Base-by-base conservation (phyloP, 805 yeast genomes). In the Candida glaebosa region DNA sequence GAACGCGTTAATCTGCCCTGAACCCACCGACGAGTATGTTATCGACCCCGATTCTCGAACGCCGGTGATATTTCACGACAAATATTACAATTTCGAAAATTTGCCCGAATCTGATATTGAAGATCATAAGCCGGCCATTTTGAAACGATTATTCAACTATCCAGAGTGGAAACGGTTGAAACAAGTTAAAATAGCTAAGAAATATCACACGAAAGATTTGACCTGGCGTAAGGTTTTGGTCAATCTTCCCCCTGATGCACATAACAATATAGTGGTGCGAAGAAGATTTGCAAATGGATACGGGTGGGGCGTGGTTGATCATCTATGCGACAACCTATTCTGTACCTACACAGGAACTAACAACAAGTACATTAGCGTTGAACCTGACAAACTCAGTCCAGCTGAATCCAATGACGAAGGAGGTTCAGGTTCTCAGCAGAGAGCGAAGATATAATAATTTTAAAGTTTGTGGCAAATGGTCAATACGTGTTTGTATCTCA, bases 251-350 rank as follows among this genome's bases (percentile, higher is more conserved):
- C 73, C 74, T 2, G 76, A 70, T 51, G 73, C 76, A 2, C 76
- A 70, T 49, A 70, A 69, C 47, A 70, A 69, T 45, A 70, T 70
- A 5, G 56, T 67, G 3, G 76, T 70, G 10, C 46, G 76, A 36
- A 54, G 76, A 39, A 45, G 72, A 25, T 70, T 70, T 50, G 56
- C 70, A 18, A 70, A 70, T 50, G 75, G 72, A 1, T 70, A 65
- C 46, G 76, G 76, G 7, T 70, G 76, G 76, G 73, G 73, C 1
- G 73, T 69, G 7, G 53, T 70, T 7, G 71, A 69, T 42, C 75
- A 70, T 46, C 49, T 70, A 34, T 60, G 65, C 33, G 57, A 53
- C 16, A 54, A 54, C 33, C 45, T 63, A 8, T 61, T 61, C 31
- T 28, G 16, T 16, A 28, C 16, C 16, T 10, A 28, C 16, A 28